Base-by-base conservation (phyloP, 1,139 yeast genomes). In the Scheffersomyces lignicola region DNA sequence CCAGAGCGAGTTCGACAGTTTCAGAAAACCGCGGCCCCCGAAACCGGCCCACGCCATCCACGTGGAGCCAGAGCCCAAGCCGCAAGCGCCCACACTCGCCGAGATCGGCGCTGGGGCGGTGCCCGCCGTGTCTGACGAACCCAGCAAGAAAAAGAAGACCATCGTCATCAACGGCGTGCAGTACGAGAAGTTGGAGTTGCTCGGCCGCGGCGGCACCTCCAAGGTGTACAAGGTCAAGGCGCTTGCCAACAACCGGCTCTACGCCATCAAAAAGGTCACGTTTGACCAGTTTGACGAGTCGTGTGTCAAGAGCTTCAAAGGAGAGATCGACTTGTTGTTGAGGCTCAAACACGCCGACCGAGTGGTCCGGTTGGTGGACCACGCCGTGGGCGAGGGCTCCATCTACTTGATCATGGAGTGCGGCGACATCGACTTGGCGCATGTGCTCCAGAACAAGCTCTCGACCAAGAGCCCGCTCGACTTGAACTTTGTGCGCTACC, bases 191-290 rank as follows among this genome's bases (percentile, higher is more conserved):
- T 62, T 87, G 15, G 96, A 88, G 49, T 65, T 86, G 13, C 59
- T 92, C 12, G 98, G 98, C 10, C 74, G 84, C 50, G 98, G 98
- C 22, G 98, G 98, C 0, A 77, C 97, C 0, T 89, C 97, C 0
- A 87, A 84, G 52, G 98, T 92, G 12, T 92, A 83, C 65, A 83
- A 84, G 48, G 96, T 85, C 0, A 82, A 79, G 44, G 67, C 81
- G 1, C 37, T 58, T 2, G 56, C 69, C 4, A 73, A 70, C 36
- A 75, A 76, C 39, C 76, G 74, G 45, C 60, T 78, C 2, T 87
- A 76, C 57, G 98, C 98, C 0, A 69, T 92, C 32, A 92, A 92
- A 51, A 78, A 83, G 44, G 97, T 92, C 1, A 68, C 79, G 0
- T 80, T 87, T 52, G 94, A 83, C 53, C 89, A 83, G 45, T 83